phyloP scores from a whole-genome alignment of 306 rosid species.

The Lathyrus aphaca region DNA sequence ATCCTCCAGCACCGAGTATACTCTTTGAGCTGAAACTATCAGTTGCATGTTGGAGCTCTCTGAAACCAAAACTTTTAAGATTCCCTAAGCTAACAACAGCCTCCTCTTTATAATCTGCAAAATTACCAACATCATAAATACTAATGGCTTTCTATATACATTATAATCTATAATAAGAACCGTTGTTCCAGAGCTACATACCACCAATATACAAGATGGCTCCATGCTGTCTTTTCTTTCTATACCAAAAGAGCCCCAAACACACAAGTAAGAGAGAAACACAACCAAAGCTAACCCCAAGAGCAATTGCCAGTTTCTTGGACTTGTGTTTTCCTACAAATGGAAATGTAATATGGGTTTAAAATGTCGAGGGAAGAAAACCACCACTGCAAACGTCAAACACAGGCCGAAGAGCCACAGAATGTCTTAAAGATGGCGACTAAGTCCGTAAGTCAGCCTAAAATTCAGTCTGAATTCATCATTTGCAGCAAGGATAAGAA shows the following conservation, averaged over 20 bases:
- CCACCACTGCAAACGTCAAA: not conserved
- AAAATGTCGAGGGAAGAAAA: not conserved
- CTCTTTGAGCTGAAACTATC: constrained; percentile 77
- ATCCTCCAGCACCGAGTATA: constrained; percentile 97
- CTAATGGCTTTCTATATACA: not conserved
- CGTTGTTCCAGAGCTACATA: constrained; percentile 40
- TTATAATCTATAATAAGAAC: constrained; percentile 12
- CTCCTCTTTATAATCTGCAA: constrained; percentile 75
- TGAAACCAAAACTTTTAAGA: constrained; percentile 76
- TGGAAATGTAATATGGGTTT: not conserved
- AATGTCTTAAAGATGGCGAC: not conserved
- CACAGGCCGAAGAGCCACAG: not conserved
- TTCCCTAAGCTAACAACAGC: constrained; percentile 82
- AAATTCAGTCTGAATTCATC: not conserved
- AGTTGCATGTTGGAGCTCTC: constrained; percentile 84
- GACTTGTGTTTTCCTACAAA: constrained; percentile 65
- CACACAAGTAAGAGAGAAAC: constrained; percentile 54
- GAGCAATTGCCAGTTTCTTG: constrained; percentile 73
- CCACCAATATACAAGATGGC: constrained; percentile 71
- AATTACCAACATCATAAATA: constrained; percentile 29
- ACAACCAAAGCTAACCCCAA: constrained; percentile 78
- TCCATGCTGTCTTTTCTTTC: constrained; percentile 62
- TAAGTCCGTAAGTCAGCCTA: not conserved
- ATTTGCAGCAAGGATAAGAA: constrained; percentile 1
- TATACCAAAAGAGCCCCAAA: constrained; percentile 61